phyloP scores from a whole-genome alignment of 108 stramenopile species.

The Nitzschia putrida region DNA sequence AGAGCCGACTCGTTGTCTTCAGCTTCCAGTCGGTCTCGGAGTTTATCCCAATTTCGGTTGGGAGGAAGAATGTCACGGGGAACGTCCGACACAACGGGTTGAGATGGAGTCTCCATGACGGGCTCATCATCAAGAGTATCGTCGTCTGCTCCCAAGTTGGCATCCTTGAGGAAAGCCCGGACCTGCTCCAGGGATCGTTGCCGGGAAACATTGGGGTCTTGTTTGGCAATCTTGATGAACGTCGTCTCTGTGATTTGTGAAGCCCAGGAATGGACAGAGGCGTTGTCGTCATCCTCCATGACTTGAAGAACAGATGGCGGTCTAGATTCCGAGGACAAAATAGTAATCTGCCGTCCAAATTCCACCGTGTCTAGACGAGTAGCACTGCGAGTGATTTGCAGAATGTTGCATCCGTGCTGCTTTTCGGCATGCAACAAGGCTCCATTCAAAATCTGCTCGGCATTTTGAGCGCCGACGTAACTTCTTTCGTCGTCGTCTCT shows the following conservation, averaged over 20 bases:
- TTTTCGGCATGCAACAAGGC: constrained; percentile 19
- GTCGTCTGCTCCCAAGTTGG: too few relatives aligned
- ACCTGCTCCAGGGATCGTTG: constrained; percentile 17
- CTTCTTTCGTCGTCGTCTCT: background rate
- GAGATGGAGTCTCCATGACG: background rate
- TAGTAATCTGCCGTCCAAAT: constrained; percentile 21
- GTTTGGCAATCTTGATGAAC: constrained; percentile 20
- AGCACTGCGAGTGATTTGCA: background rate
- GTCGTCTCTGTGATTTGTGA: constrained; percentile 17
- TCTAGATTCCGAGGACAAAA: background rate
- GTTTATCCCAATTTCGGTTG: constrained; percentile 20
- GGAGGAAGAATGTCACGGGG: background rate
- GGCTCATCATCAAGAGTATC: too few relatives aligned
- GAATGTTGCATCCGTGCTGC: constrained; percentile 9
- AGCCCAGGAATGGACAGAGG: background rate
- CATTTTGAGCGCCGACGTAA: constrained; percentile 2
- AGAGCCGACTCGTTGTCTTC: constrained; percentile 3
- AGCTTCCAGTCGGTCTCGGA: constrained; percentile 8
- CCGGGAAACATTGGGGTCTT: background rate
- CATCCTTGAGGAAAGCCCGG: background rate
- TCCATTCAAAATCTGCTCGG: constrained; percentile 18
- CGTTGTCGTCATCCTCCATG: background rate
- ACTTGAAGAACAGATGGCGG: background rate
- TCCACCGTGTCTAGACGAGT: constrained; percentile 5
- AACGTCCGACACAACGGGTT: background rate